Evolutionary conservation across 2,329 filamentous ascomycete genomes (phyloP), one percentile per base, ranked within the genome.

Genomic region (Helminthosporium solani): DNA sequence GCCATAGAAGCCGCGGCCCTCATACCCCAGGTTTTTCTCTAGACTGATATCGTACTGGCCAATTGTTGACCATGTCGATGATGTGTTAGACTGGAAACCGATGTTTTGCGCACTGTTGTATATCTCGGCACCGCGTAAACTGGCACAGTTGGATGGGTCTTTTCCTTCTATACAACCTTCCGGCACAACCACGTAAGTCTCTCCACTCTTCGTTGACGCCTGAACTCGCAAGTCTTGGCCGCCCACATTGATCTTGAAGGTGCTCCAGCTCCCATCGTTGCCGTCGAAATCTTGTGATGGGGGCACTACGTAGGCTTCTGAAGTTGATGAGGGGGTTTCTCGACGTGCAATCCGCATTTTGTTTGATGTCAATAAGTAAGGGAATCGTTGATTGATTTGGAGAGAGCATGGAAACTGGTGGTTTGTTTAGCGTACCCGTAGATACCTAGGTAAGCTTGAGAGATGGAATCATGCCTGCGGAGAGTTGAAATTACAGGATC

Each of bases 241-340:
- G 3, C 72, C 72, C 2, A 73, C 66, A 36, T 58, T 64, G 30
- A 73, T 58, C n/a, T 61, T 57, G 53, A 74, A 74, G 2, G 70
- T 70, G 36, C 68, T 72, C 72, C 72, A 74, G 35, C 47, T 54
- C 2, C 72, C 71, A 57, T 74, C 70, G 43, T 70, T 65, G 39
- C 71, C 71, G 30, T 73, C 68, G 50, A 70, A 71, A 21, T 61
- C 45, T 39, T 63, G 50, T 19, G 66, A 64, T 5, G 63, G 56
- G 25, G 61, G 66, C 11, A 70, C 61, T 25, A 58, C 58, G 49
- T 67, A 68, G 8, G 66, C 65, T 44, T 46, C 34, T 16, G 58
- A 52, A 15, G 53, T 42, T 5, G 47, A 33, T 4, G 47, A 30
- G 34, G 49, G 35, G 9, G 50, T 44, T 23, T 47, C 53, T 48